These are phyloP conservation scores for Petunia secreta DNA, from an alignment of 257 asterid genomes.

Conservation along the genomic window DNA sequence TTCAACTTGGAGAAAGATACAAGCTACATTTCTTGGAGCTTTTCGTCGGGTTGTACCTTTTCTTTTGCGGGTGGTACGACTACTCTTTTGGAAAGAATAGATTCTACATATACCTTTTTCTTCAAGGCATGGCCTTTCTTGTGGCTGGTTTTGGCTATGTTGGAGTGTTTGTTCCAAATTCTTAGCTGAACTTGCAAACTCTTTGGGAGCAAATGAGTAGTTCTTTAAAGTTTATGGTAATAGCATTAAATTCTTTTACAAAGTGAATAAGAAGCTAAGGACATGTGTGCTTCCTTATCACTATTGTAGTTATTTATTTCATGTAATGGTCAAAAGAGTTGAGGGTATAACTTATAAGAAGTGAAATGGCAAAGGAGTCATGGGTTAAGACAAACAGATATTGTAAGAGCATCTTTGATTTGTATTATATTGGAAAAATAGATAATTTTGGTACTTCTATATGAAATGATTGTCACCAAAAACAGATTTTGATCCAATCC, in stretches of 20 bases:
- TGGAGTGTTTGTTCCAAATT: constrained; percentile 38
- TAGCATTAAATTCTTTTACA: background rate
- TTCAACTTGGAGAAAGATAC: constrained; percentile 27
- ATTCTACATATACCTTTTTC: constrained; percentile 42
- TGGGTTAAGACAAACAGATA: background rate
- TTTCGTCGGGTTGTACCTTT: constrained; percentile 33
- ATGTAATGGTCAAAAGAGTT: background rate
- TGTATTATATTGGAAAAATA: background rate
- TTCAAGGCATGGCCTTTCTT: constrained; percentile 38
- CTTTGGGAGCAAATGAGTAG: background rate
- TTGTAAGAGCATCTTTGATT: too few species aligned
- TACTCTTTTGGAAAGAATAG: constrained; percentile 31
- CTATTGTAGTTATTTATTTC: background rate
- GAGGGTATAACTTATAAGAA: background rate
- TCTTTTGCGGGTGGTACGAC: constrained; percentile 40
- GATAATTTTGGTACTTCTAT: background rate
- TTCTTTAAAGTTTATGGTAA: background rate
- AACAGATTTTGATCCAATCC: background rate
- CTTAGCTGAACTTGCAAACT: background rate
- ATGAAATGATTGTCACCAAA: background rate
- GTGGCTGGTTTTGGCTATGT: constrained; percentile 41
- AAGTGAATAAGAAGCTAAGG: constrained; percentile 2
- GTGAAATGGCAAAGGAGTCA: background rate
- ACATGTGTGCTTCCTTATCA: background rate
- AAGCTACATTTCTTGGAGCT: constrained; percentile 40